Evolutionary conservation across 495 filamentous ascomycete species (phyloP).

Genomic region (Aspergillus heteromorphus): DNA sequence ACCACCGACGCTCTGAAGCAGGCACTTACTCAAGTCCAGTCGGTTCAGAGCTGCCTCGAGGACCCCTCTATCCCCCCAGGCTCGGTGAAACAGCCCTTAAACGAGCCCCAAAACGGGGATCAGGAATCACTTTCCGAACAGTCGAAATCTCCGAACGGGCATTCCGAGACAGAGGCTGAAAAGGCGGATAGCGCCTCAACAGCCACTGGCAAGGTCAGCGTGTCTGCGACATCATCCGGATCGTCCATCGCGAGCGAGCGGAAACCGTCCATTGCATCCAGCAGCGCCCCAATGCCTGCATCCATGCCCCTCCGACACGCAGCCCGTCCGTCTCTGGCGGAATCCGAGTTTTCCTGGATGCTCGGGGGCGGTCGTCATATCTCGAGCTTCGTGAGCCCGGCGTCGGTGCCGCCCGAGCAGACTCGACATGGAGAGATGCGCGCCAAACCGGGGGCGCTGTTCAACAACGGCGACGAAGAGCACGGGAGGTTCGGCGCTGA

Average conservation of each 20-base stretch:
- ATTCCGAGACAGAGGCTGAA: slow-evolving; percentile 2
- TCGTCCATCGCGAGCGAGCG: slow-evolving; percentile 9
- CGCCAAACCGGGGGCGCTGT: slow-evolving; percentile 33
- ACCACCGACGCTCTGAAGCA: slow-evolving; percentile 27
- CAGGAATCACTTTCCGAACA: neutral
- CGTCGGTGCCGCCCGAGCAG: slow-evolving; percentile 44
- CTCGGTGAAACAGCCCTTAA: slow-evolving; percentile 1
- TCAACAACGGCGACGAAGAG: slow-evolving; percentile 34
- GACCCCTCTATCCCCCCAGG: slow-evolving; percentile 51
- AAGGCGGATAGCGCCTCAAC: slow-evolving; percentile 1
- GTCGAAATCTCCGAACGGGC: neutral
- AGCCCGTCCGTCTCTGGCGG: slow-evolving; percentile 48
- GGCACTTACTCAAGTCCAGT: slow-evolving; percentile 67
- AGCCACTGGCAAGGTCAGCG: neutral
- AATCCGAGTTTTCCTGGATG: slow-evolving; percentile 96
- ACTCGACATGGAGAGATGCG: slow-evolving; percentile 30
- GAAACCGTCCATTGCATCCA: neutral
- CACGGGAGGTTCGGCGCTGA: slow-evolving; percentile 24
- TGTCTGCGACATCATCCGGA: neutral
- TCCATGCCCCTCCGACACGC: slow-evolving; percentile 12
- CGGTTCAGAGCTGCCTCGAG: slow-evolving; percentile 71
- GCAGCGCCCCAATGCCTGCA: slow-evolving; percentile 3
- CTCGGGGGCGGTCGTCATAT: slow-evolving; percentile 54
- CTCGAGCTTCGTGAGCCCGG: slow-evolving; percentile 46
- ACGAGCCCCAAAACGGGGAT: slow-evolving; percentile 1